Base-by-base conservation (phyloP, 441 rosid genomes). In the Flueggea neowawraea region DNA sequence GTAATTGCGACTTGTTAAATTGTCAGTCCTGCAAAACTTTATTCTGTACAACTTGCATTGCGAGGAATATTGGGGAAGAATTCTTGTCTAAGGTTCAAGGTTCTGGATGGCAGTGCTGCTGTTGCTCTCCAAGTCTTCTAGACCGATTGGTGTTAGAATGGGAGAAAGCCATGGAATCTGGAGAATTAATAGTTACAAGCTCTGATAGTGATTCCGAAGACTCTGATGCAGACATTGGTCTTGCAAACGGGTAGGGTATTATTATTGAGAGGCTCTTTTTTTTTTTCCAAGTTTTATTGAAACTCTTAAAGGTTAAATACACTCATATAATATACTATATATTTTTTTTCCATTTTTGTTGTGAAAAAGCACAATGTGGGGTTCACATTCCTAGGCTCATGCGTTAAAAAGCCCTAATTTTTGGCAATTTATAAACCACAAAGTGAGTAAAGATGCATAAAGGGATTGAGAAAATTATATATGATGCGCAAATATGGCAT, bases 31-130 rank as follows among this genome's bases (percentile, higher is more conserved):
- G 99, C 73, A 83, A 82, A 72, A 80, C 54, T 41, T 76, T 79
- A 60, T 93, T 91, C 78, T 96, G 99, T 70, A 66, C 73, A 62
- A 78, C 68, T 61, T 96, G 99, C 77, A 82, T 96, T 61, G 78
- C 75, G 78, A 85, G 88, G 72, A 96, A 96, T 76, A 67, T 93
- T 57, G 93, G 97, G 61, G 96, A 87, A 75, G 87, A 84, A 69
- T 84, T 70, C 78, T 71, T 89, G 82, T 72, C 80, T 61, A 81
- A 78, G 82, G 81, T 65, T 65, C 89, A 75, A 72, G 73, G 81
- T 71, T 82, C 88, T 65, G 85, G 90, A 49, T 96, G 98, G 99
- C 78, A 81, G 66, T 93, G 99, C 70, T 91, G 89, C 63, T 74
- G 83, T 66, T 96, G 99, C 82, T 80, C 73, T 75, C 97, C 99